Percentiles rank a stretch among this genome's conserved stretches.
phyloP scores from a whole-genome alignment of 2,329 filamentous ascomycete genomes.

The Colletotrichum sp. region DNA sequence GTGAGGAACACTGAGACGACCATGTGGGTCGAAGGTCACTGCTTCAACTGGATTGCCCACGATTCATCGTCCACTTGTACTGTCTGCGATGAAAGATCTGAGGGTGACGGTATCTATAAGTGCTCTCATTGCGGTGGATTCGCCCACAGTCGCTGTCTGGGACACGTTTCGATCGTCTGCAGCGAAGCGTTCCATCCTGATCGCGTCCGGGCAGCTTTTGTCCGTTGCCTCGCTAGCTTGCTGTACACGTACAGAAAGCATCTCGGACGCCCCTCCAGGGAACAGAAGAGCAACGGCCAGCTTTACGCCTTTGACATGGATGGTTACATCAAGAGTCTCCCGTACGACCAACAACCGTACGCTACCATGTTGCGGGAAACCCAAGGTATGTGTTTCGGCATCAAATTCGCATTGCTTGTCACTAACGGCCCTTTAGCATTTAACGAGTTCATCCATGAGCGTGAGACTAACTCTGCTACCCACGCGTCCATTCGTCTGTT shows the following conservation, averaged over 20 bases:
- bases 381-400: conserved; percentile 53
- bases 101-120: conserved; percentile 75
- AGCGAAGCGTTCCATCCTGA: conserved; percentile 66
- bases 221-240: conserved; percentile 68
- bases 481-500: conserved; percentile 76
- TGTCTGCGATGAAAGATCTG: conserved; percentile 77
- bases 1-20: conserved; percentile 80
- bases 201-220: conserved; percentile 67
- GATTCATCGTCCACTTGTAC: conserved; percentile 70
- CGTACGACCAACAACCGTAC: conserved; percentile 70
- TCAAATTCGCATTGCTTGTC: not conserved
- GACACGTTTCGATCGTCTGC: conserved; percentile 68
- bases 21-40: conserved; percentile 86
- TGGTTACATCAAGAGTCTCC: conserved; percentile 68
- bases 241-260: conserved; percentile 71
- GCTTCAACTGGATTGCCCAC: conserved; percentile 68
- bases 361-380: conserved; percentile 68
- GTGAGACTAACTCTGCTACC: conserved; percentile 68
- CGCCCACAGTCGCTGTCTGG: conserved; percentile 65
- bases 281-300: conserved; percentile 65
- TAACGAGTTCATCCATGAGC: conserved; percentile 85
- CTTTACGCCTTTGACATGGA: conserved; percentile 69
- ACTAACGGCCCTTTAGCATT: conserved; percentile 48
- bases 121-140: conserved; percentile 69
- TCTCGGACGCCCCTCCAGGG: conserved; percentile 61